phyloP scores from a whole-genome alignment of 352 stramenopile genomes.

The Pythium diclinum region DNA sequence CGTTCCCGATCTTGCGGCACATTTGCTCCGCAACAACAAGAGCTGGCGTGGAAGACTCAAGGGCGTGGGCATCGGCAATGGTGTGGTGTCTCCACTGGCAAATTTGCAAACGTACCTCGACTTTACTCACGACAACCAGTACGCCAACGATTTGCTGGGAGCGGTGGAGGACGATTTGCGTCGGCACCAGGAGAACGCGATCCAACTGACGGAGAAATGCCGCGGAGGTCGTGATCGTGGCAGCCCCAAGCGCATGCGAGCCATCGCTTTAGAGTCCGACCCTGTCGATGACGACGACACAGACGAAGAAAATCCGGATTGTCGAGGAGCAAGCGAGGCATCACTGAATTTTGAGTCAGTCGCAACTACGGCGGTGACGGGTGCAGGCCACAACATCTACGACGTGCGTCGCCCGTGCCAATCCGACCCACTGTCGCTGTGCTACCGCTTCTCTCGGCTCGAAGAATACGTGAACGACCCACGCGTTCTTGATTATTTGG shows the following conservation, averaged over 20 bases:
- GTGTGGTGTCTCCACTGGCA: constrained; percentile 54
- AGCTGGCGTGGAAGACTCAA: constrained; percentile 46
- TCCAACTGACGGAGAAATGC: constrained; percentile 9
- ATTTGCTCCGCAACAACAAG: constrained; percentile 51
- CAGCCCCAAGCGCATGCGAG: constrained; percentile 7
- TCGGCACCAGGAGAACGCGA: neutral
- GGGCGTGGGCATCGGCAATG: constrained; percentile 85
- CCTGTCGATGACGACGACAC: constrained; percentile 1
- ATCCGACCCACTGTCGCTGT: constrained; percentile 38
- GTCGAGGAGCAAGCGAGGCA: constrained; percentile 23
- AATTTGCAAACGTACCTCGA: constrained; percentile 47
- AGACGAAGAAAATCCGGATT: constrained; percentile 15
- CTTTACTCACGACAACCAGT: constrained; percentile 45
- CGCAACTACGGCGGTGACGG: constrained; percentile 16
- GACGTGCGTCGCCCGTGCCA: constrained; percentile 61
- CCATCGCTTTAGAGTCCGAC: constrained; percentile 4
- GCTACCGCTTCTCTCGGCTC: constrained; percentile 61
- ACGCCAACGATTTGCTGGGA: constrained; percentile 40
- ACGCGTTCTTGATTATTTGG: constrained; percentile 43
- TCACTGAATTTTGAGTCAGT: constrained; percentile 23
- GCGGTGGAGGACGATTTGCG: neutral
- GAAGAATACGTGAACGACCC: constrained; percentile 57
- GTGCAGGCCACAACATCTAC: constrained; percentile 56
- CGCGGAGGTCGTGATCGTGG: neutral
- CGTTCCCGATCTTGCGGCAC: constrained; percentile 85